Conservation (phyloP, 352 stramenopile genomes). For the Blastocystis sp. region DNA sequence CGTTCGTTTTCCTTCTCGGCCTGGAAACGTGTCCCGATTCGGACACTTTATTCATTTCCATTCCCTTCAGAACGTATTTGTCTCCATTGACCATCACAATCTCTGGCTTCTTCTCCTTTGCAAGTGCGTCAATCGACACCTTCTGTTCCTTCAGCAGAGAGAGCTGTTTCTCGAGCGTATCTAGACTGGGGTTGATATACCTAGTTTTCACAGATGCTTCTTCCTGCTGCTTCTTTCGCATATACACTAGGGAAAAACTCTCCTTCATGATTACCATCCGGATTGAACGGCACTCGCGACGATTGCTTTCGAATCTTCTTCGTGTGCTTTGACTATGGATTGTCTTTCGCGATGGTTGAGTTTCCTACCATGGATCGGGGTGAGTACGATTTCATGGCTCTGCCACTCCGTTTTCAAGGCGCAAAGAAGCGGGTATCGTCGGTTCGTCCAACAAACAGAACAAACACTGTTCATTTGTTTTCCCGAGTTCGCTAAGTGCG, state of each 20-base stretch:
- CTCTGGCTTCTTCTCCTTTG: neutral
- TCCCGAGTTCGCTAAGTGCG: neutral
- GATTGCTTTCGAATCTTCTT: too few relatives aligned
- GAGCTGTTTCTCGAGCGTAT: conserved; percentile 6
- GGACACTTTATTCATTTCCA: conserved; percentile 4
- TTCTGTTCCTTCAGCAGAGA: conserved; percentile 20
- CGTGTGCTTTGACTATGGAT: too few relatives aligned
- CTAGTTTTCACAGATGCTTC: neutral
- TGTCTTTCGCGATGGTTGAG: too few relatives aligned
- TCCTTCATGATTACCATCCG: too few relatives aligned
- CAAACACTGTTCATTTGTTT: neutral
- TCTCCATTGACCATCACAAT: conserved; percentile 32
- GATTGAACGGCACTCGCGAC: too few relatives aligned
- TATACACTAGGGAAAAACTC: neutral
- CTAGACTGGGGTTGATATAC: conserved; percentile 7
- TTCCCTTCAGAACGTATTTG: conserved; percentile 42
- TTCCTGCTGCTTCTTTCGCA: neutral
- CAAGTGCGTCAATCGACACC: neutral
- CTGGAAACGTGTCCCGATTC: neutral
- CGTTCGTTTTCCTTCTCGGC: neutral
- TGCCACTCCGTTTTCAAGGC: neutral
- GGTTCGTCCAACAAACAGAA: neutral
- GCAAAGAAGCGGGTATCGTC: neutral
- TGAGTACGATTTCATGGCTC: too few relatives aligned
- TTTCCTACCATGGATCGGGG: too few relatives aligned